Conservation (phyloP, 305 asterid genomes). For the Fraxinus nigra region DNA sequence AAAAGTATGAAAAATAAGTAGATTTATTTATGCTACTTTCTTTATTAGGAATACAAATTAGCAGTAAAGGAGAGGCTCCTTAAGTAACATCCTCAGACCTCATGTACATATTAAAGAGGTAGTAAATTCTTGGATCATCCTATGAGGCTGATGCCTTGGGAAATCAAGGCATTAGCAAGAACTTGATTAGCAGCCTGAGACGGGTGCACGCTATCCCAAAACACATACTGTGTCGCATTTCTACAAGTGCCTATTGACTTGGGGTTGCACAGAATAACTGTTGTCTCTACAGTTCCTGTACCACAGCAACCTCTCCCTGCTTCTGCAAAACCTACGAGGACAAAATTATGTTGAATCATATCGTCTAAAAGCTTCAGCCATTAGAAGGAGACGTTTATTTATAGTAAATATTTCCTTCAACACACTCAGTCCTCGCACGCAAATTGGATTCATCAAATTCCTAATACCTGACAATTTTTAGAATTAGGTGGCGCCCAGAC, state of each 20-base stretch:
- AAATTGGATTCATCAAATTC: background rate
- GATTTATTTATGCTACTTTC: background rate
- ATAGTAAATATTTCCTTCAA: background rate
- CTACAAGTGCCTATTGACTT: constrained; percentile 62
- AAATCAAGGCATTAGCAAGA: constrained; percentile 61
- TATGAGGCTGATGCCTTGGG: constrained; percentile 69
- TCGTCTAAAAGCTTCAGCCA: background rate
- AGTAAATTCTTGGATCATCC: background rate
- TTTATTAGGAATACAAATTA: background rate
- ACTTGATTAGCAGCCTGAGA: constrained; percentile 86
- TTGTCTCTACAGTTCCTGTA: constrained; percentile 72
- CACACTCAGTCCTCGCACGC: background rate
- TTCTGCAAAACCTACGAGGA: constrained; percentile 56
- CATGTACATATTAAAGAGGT: background rate
- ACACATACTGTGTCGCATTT: constrained; percentile 76
- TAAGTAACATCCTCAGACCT: background rate
- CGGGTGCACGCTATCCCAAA: constrained; percentile 98
- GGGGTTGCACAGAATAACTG: constrained; percentile 63
- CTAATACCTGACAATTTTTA: background rate
- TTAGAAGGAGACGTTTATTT: background rate
- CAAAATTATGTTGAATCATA: background rate
- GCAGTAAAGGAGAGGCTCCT: background rate
- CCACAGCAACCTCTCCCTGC: constrained; percentile 80
- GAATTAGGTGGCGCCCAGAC: background rate
- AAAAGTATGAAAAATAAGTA: background rate